phyloP scores from a whole-genome alignment of 2,329 filamentous ascomycete species.

The Penicillium griseofulvum region DNA sequence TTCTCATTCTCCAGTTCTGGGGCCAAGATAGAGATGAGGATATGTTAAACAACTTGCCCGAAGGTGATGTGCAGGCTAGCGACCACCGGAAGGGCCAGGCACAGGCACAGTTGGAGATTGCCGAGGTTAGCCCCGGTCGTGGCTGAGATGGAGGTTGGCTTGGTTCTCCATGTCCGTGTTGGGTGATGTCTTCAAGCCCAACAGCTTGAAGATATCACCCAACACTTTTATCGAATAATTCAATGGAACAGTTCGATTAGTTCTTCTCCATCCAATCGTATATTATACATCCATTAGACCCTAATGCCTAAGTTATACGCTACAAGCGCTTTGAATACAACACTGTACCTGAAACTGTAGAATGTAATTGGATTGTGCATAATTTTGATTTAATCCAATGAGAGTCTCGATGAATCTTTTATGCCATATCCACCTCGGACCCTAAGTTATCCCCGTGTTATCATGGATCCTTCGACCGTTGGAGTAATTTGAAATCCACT shows the following conservation, averaged over 20 bases:
- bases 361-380: neutral
- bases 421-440: neutral
- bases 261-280: too few relatives aligned
- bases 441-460: neutral
- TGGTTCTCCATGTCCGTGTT: neutral
- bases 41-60: slow-evolving; percentile 53
- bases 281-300: neutral
- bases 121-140: neutral
- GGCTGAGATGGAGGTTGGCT: neutral
- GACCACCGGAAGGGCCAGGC: slow-evolving; percentile 3
- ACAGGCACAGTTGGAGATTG: neutral
- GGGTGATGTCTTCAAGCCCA: neutral
- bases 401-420: neutral
- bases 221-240: neutral
- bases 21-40: slow-evolving; percentile 67
- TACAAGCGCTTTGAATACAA: neutral
- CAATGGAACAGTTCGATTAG: too few relatives aligned
- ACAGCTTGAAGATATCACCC: too few relatives aligned
- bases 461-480: neutral
- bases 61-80: slow-evolving; percentile 15
- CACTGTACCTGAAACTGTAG: neutral
- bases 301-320: neutral
- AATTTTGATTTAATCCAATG: neutral
- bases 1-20: slow-evolving; percentile 53
- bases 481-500: neutral